Evolutionary conservation across 768 basidiomycete species (phyloP).

Genomic region (Pisolithus microcarpus): DNA sequence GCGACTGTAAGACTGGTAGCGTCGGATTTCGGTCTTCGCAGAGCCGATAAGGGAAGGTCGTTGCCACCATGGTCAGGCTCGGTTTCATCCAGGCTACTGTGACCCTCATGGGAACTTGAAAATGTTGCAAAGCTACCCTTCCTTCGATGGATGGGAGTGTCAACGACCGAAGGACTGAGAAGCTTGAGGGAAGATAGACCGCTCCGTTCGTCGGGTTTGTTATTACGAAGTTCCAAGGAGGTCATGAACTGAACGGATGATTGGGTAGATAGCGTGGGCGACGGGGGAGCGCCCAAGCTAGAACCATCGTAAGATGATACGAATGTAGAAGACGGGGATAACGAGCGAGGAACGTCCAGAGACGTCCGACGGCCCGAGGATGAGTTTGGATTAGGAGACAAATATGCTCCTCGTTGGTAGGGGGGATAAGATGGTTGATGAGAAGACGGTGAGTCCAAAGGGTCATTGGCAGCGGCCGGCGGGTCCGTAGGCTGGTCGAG

Average conservation of each 20-base stretch:
- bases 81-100: constrained; percentile 35
- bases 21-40: constrained; percentile 31
- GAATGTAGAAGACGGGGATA: constrained; percentile 23
- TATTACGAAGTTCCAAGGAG: constrained; percentile 56
- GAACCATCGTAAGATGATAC: constrained; percentile 39
- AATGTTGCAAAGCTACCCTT: constrained; percentile 54
- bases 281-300: constrained; percentile 48
- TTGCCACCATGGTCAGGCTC: constrained; percentile 39
- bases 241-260: constrained; percentile 56
- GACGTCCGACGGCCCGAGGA: constrained; percentile 16
- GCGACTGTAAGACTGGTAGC: constrained; percentile 28
- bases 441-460: neutral
- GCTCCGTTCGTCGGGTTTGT: constrained; percentile 51
- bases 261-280: constrained; percentile 65
- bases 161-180: constrained; percentile 35
- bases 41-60: constrained; percentile 20
- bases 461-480: neutral
- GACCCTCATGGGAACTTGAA: constrained; percentile 36
- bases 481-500: neutral
- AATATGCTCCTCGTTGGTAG: constrained; percentile 8
- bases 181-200: constrained; percentile 49
- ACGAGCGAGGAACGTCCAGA: constrained; percentile 23
- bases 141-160: constrained; percentile 36
- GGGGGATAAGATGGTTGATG: neutral
- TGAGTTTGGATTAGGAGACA: constrained; percentile 15